Conservation (phyloP, 164 flowering plant genomes). For the Brasenia schreberi region DNA sequence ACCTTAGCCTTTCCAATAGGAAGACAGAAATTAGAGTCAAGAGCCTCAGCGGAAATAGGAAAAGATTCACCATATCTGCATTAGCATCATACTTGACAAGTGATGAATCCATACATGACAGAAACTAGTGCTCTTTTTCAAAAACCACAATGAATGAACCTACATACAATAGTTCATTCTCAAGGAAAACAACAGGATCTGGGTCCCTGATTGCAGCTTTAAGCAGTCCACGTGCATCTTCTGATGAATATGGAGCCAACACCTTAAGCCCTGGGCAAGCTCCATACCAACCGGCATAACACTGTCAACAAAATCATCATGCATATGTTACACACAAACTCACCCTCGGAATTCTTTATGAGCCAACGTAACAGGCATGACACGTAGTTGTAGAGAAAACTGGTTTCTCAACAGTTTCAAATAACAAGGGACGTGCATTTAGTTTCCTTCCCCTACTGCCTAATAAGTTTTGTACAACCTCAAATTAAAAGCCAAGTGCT, state of each 20-base stretch:
- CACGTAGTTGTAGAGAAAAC: no score
- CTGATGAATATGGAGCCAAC: conserved; percentile 73
- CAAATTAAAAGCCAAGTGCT: no score
- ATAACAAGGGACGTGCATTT: no score
- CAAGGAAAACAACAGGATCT: conserved; percentile 88
- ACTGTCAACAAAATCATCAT: conserved; percentile 27
- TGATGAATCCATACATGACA: not conserved
- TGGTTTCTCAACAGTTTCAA: no score
- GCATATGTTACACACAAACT: no score
- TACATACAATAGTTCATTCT: conserved; percentile 88
- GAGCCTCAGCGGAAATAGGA: conserved; percentile 75
- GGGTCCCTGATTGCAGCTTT: conserved; percentile 84
- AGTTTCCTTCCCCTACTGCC: no score
- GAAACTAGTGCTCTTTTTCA: not conserved
- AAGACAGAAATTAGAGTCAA: conserved; percentile 76
- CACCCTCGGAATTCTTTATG: no score
- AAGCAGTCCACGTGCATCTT: conserved; percentile 77
- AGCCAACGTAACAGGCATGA: no score
- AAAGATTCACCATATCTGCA: conserved; percentile 86
- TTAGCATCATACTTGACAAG: not conserved
- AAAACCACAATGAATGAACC: not conserved
- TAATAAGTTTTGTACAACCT: no score
- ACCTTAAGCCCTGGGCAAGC: conserved; percentile 78
- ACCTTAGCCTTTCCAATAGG: conserved; percentile 97
- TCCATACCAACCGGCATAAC: conserved; percentile 79